Percentiles rank a stretch among this genome's conserved stretches.
Evolutionary conservation across 306 rosid species (phyloP).

Genomic region (Dalbergia oliveri): DNA sequence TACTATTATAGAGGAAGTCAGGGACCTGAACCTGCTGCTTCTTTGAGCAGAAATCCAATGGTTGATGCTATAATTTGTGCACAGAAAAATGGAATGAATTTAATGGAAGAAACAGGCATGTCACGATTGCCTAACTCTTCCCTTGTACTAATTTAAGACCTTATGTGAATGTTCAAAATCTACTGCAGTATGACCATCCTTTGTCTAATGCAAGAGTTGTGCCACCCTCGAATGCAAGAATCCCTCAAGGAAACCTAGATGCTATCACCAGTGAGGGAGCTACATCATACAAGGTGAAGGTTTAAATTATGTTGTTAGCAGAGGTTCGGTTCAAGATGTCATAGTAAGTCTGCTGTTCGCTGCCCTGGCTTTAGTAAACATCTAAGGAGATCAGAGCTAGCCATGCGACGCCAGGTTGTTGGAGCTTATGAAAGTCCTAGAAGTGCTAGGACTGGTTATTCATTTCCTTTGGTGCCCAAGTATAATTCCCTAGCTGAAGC

Average conservation of each 20-base stretch:
- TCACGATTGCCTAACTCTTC: conserved; percentile 44
- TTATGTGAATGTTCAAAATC: conserved; percentile 41
- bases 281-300: conserved; percentile 64
- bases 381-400: conserved; percentile 40
- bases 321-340: conserved; percentile 47
- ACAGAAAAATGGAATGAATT: conserved; percentile 28
- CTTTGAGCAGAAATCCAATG: conserved; percentile 44
- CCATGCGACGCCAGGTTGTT: conserved; percentile 14
- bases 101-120: conserved; percentile 42
- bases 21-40: conserved; percentile 32
- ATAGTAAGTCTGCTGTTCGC: conserved; percentile 38
- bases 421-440: conserved; percentile 41
- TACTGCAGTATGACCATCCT: conserved; percentile 24
- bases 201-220: conserved; percentile 48
- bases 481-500: conserved; percentile 57
- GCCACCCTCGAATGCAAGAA: conserved; percentile 46
- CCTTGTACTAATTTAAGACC: conserved; percentile 42
- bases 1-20: conserved; percentile 43
- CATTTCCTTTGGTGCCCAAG: conserved; percentile 40
- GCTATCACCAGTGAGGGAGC: conserved; percentile 60
- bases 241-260: conserved; percentile 47
- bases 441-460: conserved; percentile 36
- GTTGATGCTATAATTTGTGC: conserved; percentile 41
- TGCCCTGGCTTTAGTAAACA: conserved; percentile 42
- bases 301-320: conserved; percentile 50